Evolutionary conservation across 257 asterid species (phyloP), one percentile per base, ranked within the genome.

Genomic region (Eucommia ulmoides): DNA sequence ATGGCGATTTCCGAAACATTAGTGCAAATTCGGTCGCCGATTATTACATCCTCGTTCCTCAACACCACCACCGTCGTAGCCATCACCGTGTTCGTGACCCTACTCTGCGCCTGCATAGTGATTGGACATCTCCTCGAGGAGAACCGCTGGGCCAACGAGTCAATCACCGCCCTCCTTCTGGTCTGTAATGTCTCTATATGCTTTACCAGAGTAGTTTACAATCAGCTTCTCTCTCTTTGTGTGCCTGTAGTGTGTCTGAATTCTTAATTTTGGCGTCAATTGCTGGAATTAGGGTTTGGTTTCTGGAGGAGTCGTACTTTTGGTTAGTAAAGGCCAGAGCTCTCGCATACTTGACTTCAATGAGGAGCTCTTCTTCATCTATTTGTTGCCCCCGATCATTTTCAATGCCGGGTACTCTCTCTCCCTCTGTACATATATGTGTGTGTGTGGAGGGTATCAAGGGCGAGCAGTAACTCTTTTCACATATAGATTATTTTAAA

Each of bases 301-400:
- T 56, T 69, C 84, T 7, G 89, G 89, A 53, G 80, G 67, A 33
- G 20, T 68, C 23, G 72, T 80, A 61, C 67, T 76, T 8, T 46
- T 69, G 8, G 14, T 61, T 18, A 74, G 80, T 53, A 74, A 78
- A 38, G 84, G 89, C 38, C 66, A 68, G 58, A 73, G 74, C 65
- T 76, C 89, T 24, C 78, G 56, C 25, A 76, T 80, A 46, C 58
- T 80, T 33, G 74, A 68, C 50, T 80, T 80, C 75, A 71, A 83
- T 19, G 89, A 80, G 66, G 84, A 74, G 52, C 75, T 80, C 35
- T 80, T 80, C 76, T 80, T 80, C 70, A 73, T 76, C 45, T 80
- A 80, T 73, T 59, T 80, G 62, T 79, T 80, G 59, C 89, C 89
- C 19, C 89, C 89, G 54, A 80, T 80, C 69, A 80, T 80, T 63